phyloP scores from a whole-genome alignment of 306 rosid species.

The Quercus cerris region DNA sequence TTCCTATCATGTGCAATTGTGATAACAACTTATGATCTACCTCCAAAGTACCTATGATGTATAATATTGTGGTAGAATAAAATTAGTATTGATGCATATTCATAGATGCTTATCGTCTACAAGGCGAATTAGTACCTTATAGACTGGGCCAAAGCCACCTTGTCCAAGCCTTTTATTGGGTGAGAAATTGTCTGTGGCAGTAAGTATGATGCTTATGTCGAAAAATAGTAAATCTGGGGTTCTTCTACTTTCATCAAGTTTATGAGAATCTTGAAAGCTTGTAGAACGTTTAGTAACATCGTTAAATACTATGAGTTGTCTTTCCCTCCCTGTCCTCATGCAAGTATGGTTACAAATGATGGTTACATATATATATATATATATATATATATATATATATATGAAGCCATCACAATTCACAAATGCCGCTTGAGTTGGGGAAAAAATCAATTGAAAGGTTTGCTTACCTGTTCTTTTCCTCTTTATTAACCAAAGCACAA shows the following conservation, averaged over 20 bases:
- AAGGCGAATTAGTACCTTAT: too few relatives aligned
- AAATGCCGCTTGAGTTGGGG: too few relatives aligned
- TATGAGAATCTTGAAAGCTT: too few relatives aligned
- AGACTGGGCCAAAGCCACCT: conserved; percentile 7
- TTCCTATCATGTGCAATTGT: too few relatives aligned
- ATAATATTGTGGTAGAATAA: not conserved
- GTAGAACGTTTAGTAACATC: not conserved
- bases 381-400: too few relatives aligned
- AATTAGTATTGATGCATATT: not conserved
- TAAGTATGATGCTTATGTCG: not conserved
- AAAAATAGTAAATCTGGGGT: too few relatives aligned
- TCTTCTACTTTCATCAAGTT: too few relatives aligned
- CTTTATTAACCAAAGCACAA: not conserved
- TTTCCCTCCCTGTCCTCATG: too few relatives aligned
- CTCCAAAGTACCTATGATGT: too few relatives aligned
- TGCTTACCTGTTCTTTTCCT: not conserved
- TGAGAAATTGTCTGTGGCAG: conserved; percentile 11
- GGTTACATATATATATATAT: too few relatives aligned
- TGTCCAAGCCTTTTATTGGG: conserved; percentile 5
- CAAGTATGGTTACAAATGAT: not conserved
- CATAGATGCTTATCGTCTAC: not conserved
- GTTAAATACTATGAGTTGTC: not conserved
- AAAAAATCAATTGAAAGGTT: not conserved
- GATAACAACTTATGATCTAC: too few relatives aligned
- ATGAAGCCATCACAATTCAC: too few relatives aligned